A percentile compares a stretch with the other conserved stretches of the same genome.
These are phyloP conservation scores for Gynochthodes officinalis DNA, from an alignment of 257 asterid genomes.

Conservation along the genomic window DNA sequence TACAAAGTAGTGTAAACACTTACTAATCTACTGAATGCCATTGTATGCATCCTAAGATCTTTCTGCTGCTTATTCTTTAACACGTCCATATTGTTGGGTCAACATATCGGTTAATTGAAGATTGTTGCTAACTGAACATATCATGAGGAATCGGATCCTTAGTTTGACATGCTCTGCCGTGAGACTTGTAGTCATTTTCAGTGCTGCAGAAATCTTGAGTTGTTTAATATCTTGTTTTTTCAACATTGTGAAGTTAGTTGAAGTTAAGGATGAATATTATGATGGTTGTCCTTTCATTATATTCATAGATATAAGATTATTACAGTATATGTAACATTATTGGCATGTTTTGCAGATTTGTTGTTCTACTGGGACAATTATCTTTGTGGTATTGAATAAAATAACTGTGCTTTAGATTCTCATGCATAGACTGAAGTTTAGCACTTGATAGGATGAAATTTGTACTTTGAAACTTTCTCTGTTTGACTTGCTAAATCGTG, in stretches of 20 bases:
- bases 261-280: not conserved
- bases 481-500: constrained; percentile 28
- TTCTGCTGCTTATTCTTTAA: not conserved
- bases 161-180: not conserved
- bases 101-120: not conserved
- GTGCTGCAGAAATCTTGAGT: not conserved
- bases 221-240: not conserved
- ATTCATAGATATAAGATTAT: not conserved
- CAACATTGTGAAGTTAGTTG: not conserved
- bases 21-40: not conserved
- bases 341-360: not conserved
- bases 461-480: not conserved
- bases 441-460: not conserved
- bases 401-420: not conserved
- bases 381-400: too few species aligned
- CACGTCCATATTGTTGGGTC: not conserved
- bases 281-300: not conserved
- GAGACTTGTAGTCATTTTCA: not conserved
- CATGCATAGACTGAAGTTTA: not conserved
- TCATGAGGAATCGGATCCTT: not conserved
- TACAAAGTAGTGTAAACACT: not conserved
- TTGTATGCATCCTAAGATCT: not conserved
- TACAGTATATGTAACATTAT: not conserved
- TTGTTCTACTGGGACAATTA: not conserved
- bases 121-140: not conserved